Percentiles rank a stretch among this genome's conserved stretches.
Conservation (phyloP, 371 early-diverging fungal genomes). For the Cladochytrium tenue region DNA sequence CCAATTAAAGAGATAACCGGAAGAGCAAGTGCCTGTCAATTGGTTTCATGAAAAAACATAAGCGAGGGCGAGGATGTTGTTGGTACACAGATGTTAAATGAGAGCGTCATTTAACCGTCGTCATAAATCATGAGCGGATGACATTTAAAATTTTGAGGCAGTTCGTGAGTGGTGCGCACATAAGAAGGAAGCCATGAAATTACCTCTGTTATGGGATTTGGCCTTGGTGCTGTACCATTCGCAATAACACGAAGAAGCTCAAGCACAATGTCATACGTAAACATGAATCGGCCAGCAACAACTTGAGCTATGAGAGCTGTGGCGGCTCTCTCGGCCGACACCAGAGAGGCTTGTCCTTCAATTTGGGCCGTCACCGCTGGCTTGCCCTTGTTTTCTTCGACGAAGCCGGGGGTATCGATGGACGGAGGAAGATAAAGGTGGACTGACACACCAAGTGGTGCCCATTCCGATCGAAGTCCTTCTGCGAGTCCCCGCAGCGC, state of each 20-base stretch:
- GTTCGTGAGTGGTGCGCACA: too few species aligned
- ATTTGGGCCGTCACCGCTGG: constrained; percentile 40
- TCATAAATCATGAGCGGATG: too few species aligned
- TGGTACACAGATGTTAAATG: too few species aligned
- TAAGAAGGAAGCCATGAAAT: not conserved
- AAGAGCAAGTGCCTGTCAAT: not conserved
- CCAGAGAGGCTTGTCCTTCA: constrained; percentile 34
- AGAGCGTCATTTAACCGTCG: too few species aligned
- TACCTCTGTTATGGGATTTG: constrained; percentile 36
- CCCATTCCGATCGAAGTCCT: constrained; percentile 36
- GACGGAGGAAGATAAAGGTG: constrained; percentile 40
- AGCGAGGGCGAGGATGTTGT: not conserved
- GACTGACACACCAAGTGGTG: constrained; percentile 30
- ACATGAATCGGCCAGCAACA: constrained; percentile 23
- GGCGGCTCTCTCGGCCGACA: constrained; percentile 32
- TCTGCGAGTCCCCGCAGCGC: constrained; percentile 47
- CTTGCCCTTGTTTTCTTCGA: constrained; percentile 44
- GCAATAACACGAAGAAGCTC: constrained; percentile 31
- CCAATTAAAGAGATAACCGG: not conserved
- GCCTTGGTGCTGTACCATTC: constrained; percentile 28
- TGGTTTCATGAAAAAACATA: not conserved
- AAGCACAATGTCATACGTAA: constrained; percentile 32
- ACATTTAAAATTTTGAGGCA: too few species aligned
- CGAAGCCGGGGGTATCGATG: constrained; percentile 45
- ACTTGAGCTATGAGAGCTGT: constrained; percentile 26